Conservation (phyloP, 352 stramenopile genomes). For the Phytopythium chamaehyphon region DNA sequence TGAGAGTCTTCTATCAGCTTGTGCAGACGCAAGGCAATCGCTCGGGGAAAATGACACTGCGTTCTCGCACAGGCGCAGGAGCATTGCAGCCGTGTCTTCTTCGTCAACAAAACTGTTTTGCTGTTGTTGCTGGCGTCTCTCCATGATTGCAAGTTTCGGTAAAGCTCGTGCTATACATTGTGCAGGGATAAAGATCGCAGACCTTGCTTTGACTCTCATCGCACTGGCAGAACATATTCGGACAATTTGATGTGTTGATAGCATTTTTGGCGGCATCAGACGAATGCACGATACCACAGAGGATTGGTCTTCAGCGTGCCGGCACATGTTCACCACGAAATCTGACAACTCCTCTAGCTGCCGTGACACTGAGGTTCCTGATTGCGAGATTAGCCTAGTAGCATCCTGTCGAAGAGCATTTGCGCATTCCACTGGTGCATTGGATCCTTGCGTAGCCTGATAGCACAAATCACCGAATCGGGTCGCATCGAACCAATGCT, state of each 20-base stretch:
- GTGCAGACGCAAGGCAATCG: constrained; percentile 24
- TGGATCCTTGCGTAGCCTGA: constrained; percentile 2
- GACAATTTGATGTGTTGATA: constrained; percentile 17
- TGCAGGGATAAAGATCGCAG: not conserved
- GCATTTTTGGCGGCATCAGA: constrained; percentile 12
- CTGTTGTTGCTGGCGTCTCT: not conserved
- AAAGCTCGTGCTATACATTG: constrained; percentile 10
- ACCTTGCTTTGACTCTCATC: not conserved
- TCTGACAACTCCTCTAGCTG: not conserved
- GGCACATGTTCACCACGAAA: constrained; percentile 27
- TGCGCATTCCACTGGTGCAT: constrained; percentile 33
- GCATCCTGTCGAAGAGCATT: not conserved
- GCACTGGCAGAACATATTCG: constrained; percentile 20
- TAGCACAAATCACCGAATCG: constrained; percentile 30
- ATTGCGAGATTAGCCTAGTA: too few species aligned
- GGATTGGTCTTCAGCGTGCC: constrained; percentile 13
- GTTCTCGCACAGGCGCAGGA: constrained; percentile 25
- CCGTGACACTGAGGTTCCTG: constrained; percentile 1
- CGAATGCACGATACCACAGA: constrained; percentile 24
- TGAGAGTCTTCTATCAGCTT: constrained; percentile 21
- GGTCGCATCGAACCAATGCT: constrained; percentile 37
- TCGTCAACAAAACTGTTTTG: not conserved
- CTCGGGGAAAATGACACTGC: constrained; percentile 24
- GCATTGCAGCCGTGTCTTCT: constrained; percentile 2
- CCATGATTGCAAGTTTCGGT: constrained; percentile 6